Evolutionary conservation across 2,329 filamentous ascomycete genomes (phyloP), one percentile per base, ranked within the genome.

Genomic region (Paraconiothyrium brasiliense): DNA sequence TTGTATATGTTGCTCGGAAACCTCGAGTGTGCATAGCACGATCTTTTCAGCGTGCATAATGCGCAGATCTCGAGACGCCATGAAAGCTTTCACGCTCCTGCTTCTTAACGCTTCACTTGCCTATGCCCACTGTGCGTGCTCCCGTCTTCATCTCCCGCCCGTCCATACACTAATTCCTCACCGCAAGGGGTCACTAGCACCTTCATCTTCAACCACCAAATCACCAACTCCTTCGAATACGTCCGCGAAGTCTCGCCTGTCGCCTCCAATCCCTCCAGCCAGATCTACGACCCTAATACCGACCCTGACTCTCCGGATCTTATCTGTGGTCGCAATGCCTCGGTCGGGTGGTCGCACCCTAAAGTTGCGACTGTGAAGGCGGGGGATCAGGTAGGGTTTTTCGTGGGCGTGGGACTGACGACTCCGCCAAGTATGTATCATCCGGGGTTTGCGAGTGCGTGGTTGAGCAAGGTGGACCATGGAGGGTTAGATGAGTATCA

Each of bases 311-410:
- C 58, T 14, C 2, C 51, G 8, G 63, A 63, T 50, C 24, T 63
- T 4, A 61, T 58, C 22, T 66, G 63, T 50, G 63, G 63, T 43
- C 63, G 56, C 56, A 66, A 66, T 37, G 58, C 60, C 27, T 57
- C 63, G 35, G 4, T 34, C 9, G 39, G 20, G 13, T 57, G 61
- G 47, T 51, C 55, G n/a, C 44, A 57, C 27, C 27, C 60, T 8
- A 64, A 64, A 32, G 39, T 37, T 16, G 63, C 63, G 8, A 56
- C 37, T 2, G 30, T 63, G 10, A 39, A 55, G 16, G 60, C 63
- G 4, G 63, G 63, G 10, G 55, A 58, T 41, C 57, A 16, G n/a
- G 56, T 66, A 30, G 63, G 63, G 2, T 66, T 66, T 50, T 58
- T 49, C n/a, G 54, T 52, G 10, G 52, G 32, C 6, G 35, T 51